Evolutionary conservation across 164 flowering plant genomes (phyloP).

Genomic region (Kalanchoe fedtschenkoi): DNA sequence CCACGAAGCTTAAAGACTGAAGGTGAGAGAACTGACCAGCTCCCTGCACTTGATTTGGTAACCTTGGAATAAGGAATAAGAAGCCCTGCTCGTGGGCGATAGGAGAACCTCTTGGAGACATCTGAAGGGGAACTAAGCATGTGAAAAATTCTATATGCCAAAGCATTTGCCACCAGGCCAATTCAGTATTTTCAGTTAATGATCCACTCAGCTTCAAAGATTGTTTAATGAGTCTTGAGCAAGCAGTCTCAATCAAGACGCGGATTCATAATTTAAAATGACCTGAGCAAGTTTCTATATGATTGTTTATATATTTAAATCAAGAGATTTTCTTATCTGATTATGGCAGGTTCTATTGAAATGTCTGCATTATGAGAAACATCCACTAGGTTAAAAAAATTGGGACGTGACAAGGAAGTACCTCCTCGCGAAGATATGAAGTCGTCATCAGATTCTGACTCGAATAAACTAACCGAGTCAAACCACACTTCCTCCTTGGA

Average conservation of each 20-base stretch:
- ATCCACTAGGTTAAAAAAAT: too few relatives aligned
- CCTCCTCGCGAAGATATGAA: conserved; percentile 81
- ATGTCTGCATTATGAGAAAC: neutral
- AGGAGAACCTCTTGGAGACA: conserved; percentile 46
- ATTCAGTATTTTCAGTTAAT: neutral
- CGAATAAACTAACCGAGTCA: conserved; percentile 79
- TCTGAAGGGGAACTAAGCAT: conserved; percentile 28
- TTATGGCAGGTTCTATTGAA: neutral
- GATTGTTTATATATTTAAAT: too few relatives aligned
- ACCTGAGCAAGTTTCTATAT: too few relatives aligned
- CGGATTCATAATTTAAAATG: neutral
- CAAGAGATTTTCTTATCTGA: too few relatives aligned
- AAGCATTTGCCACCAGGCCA: neutral
- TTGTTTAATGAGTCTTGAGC: neutral
- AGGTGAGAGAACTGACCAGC: conserved; percentile 78
- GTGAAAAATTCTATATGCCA: neutral
- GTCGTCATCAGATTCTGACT: conserved; percentile 93
- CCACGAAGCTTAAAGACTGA: conserved; percentile 82
- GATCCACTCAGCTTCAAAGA: neutral
- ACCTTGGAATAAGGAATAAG: conserved; percentile 43
- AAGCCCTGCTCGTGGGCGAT: conserved; percentile 69
- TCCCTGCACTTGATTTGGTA: conserved; percentile 49
- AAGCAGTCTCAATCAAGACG: neutral
- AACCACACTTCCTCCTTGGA: conserved; percentile 81
- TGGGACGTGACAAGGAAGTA: conserved; percentile 13